Evolutionary conservation across 352 stramenopile genomes (phyloP), one percentile per base, ranked within the genome.

Genomic region (Achlya hypogyna): DNA sequence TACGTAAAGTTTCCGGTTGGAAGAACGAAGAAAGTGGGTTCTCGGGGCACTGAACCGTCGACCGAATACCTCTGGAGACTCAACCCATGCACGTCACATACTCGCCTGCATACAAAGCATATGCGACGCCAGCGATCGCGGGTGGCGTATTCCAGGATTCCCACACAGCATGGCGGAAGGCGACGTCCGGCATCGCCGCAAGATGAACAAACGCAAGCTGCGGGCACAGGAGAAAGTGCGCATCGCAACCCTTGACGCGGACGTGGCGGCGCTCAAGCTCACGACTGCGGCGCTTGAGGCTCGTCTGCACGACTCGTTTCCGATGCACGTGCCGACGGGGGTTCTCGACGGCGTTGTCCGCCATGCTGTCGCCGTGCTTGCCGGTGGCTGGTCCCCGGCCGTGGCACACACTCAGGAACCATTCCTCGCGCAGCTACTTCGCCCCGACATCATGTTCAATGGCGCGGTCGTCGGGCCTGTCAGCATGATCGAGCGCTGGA

Each of bases 111-210:
- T 54, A 54, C 49, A 54, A 54, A 54, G 49, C 49, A 54, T 54
- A 54, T 54, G 49, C 29, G 42, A 49, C 18, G 18, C n/a, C n/a
- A n/a, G n/a, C n/a, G n/a, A n/a, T n/a, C n/a, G n/a, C n/a, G n/a
- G n/a, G n/a, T n/a, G n/a, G n/a, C n/a, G n/a, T n/a, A n/a, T n/a
- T n/a, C n/a, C n/a, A n/a, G n/a, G n/a, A n/a, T n/a, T n/a, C n/a
- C n/a, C n/a, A n/a, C n/a, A n/a, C n/a, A n/a, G 18, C 42, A 49
- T 49, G 42, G 18, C 42, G 42, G 42, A 49, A 22, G 18, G 22
- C 42, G 42, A 49, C 18, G 42, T 63, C 23, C 54, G 54, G 25
- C 54, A 63, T 35, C 54, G 54, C 42, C 54, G 54, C 54, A 63
- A 51, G 42, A 63, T 63, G 29, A 63, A 63, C 54, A 63, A 63